Conservation (phyloP, 2,329 filamentous ascomycete species). For the Lasiodiplodia theobromae region DNA sequence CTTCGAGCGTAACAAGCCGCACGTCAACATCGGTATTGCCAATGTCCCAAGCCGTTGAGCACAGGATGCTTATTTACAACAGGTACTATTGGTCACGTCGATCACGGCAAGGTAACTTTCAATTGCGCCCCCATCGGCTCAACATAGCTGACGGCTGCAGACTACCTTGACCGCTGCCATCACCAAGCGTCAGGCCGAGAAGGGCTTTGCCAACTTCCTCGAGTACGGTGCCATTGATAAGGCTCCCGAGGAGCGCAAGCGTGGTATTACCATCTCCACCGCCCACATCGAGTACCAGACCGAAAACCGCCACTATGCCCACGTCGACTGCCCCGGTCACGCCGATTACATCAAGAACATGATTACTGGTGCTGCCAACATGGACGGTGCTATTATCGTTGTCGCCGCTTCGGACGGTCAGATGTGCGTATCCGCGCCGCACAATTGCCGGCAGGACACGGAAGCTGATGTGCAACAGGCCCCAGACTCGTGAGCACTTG, state of each 20-base stretch:
- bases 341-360: constrained; percentile 99
- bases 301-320: constrained; percentile 93
- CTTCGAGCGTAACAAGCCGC: constrained; percentile 91
- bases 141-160: constrained; percentile 57
- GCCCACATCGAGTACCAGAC: constrained; percentile 99
- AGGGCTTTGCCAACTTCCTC: constrained; percentile 92
- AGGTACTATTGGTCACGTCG: constrained; percentile 98
- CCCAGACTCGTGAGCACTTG: constrained; percentile 97
- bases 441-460: background rate
- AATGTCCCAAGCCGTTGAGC: background rate
- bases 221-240: constrained; percentile 99
- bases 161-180: constrained; percentile 98
- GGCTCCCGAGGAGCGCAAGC: constrained; percentile 98
- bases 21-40: constrained; percentile 90
- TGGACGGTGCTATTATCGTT: constrained; percentile 99
- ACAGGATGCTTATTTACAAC: constrained; percentile 31
- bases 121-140: constrained; percentile 28
- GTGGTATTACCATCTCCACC: constrained; percentile 99
- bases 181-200: constrained; percentile 96
- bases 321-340: constrained; percentile 99
- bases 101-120: constrained; percentile 89
- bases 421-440: constrained; percentile 66
- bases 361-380: constrained; percentile 99
- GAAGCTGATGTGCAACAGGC: constrained; percentile 54
- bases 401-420: constrained; percentile 98